Percentiles rank a stretch among this genome's conserved stretches.
phyloP scores from a whole-genome alignment of 2,329 filamentous ascomycete genomes.

The Fusarium sp. region DNA sequence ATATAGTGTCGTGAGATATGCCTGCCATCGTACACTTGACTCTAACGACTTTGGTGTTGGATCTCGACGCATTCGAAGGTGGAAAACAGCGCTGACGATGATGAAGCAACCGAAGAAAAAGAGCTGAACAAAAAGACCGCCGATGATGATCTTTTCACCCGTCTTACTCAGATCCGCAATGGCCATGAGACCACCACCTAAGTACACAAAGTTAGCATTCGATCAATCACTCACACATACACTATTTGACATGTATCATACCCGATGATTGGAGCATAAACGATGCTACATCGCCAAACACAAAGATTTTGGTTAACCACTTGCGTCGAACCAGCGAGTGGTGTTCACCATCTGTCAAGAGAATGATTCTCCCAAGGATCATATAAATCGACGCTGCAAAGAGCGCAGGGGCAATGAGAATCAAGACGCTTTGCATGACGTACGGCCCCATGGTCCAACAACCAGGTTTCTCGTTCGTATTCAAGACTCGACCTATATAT shows the following conservation, averaged over 20 bases:
- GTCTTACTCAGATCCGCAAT: constrained; percentile 38
- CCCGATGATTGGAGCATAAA: constrained; percentile 53
- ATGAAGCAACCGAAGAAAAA: constrained; percentile 68
- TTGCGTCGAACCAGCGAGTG: constrained; percentile 57
- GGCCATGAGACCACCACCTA: constrained; percentile 48
- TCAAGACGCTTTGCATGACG: constrained; percentile 57
- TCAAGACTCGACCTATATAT: constrained; percentile 64
- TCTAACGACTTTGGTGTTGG: constrained; percentile 29
- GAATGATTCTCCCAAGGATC: constrained; percentile 59
- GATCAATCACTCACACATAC: too few species aligned
- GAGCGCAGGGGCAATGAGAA: constrained; percentile 58
- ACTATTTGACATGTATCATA: background rate
- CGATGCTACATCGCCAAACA: constrained; percentile 64
- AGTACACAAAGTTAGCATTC: background rate
- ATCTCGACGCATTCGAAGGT: constrained; percentile 49
- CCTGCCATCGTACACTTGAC: constrained; percentile 50
- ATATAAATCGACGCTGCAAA: constrained; percentile 64
- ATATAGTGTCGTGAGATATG: constrained; percentile 49
- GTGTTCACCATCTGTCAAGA: constrained; percentile 54
- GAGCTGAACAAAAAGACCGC: constrained; percentile 67
- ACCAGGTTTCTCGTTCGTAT: constrained; percentile 55
- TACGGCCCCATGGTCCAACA: constrained; percentile 54
- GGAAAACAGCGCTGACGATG: constrained; percentile 60
- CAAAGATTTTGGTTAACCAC: constrained; percentile 66
- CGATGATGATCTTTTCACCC: constrained; percentile 64